Evolutionary conservation across 169 alveolate species (phyloP).

Genomic region (Plasmodium sp.): DNA sequence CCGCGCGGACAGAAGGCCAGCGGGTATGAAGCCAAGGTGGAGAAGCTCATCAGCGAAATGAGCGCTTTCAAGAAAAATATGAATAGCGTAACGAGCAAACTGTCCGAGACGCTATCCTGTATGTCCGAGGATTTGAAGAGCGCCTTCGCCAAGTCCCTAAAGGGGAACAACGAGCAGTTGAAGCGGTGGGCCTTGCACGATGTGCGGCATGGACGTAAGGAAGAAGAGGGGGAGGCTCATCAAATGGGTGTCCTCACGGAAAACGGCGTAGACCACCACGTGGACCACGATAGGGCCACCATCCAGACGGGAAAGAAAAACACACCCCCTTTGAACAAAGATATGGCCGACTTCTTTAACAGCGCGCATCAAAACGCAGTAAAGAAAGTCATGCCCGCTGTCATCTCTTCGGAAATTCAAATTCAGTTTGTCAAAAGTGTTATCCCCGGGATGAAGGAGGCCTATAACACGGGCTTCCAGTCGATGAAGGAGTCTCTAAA

Average conservation of each 20-base stretch:
- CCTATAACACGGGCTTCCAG: conserved; percentile 62
- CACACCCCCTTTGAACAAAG: neutral
- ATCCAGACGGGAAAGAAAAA: neutral
- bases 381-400: conserved; percentile 54
- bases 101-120: neutral
- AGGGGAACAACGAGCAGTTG: conserved; percentile 5
- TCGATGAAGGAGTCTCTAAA: conserved; percentile 30
- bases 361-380: conserved; percentile 34
- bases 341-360: conserved; percentile 10
- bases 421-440: conserved; percentile 57
- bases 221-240: neutral
- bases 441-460: conserved; percentile 62
- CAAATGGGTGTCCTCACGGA: neutral
- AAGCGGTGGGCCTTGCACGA: conserved; percentile 4
- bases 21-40: neutral
- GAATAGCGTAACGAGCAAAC: neutral
- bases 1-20: neutral
- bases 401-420: conserved; percentile 56
- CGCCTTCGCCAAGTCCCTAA: neutral
- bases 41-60: conserved; percentile 23
- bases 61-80: conserved; percentile 3
- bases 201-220: neutral
- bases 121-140: conserved; percentile 11
- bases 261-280: neutral
- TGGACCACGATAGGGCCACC: neutral